Conservation (phyloP, 495 filamentous ascomycete species). For the Coniosporium apollinis region DNA sequence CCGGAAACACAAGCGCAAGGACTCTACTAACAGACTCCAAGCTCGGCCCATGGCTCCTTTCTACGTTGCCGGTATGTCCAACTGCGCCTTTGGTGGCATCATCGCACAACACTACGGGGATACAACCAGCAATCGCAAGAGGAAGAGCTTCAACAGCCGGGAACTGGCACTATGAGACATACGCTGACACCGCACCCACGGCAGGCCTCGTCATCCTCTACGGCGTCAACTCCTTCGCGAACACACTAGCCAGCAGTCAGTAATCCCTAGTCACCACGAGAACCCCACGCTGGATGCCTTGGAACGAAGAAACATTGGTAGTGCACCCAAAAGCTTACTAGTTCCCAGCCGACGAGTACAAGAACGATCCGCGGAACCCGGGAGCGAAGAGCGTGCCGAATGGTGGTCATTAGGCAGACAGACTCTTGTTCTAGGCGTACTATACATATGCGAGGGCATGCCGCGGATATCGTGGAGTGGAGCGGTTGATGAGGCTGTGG, state of each 20-base stretch:
- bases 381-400: constrained; percentile 31
- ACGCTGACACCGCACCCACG: constrained; percentile 1
- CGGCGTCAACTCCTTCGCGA: constrained; percentile 67
- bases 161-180: background rate
- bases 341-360: constrained; percentile 65
- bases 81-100: constrained; percentile 21
- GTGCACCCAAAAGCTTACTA: constrained; percentile 4
- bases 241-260: constrained; percentile 55
- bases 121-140: too few species aligned
- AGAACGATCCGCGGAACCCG: constrained; percentile 90
- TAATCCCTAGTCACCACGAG: constrained; percentile 8
- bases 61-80: constrained; percentile 91
- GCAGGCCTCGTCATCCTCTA: constrained; percentile 69
- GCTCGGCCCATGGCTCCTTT: constrained; percentile 81
- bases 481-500: too few species aligned
- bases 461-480: too few species aligned
- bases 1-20: background rate
- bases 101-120: too few species aligned
- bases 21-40: constrained; percentile 24
- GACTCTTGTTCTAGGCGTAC: too few species aligned
- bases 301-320: background rate
- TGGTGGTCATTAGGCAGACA: constrained; percentile 2
- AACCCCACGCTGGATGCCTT: background rate
- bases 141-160: constrained; percentile 10
- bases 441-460: too few species aligned